These are phyloP conservation scores for Gymnopilus junonius DNA, from an alignment of 768 basidiomycete genomes.

Conservation along the genomic window DNA sequence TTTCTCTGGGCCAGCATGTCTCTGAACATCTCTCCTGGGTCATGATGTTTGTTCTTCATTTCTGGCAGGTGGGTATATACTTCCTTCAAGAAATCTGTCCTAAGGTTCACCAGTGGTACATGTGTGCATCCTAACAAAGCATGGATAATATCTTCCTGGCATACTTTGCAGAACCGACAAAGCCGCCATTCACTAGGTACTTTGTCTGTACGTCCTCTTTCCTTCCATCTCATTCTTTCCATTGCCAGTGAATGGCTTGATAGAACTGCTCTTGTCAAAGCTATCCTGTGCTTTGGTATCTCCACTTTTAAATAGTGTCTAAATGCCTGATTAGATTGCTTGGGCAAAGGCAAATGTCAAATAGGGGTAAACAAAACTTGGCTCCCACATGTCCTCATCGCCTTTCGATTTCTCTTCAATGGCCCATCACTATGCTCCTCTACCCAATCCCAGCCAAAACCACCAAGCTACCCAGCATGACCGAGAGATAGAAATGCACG, in stretches of 20 bases:
- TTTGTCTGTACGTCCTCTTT: not conserved
- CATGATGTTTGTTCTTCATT: too few relatives aligned
- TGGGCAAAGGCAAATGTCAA: constrained; percentile 7
- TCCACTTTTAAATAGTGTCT: not conserved
- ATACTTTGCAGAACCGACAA: not conserved
- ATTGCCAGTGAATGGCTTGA: not conserved
- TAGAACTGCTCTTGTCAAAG: not conserved
- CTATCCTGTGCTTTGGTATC: not conserved
- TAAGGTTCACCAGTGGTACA: not conserved
- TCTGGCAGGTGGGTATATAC: too few relatives aligned
- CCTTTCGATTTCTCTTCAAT: constrained; percentile 24
- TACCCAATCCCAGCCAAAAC: constrained; percentile 61
- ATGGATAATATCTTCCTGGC: not conserved
- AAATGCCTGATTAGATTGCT: too few relatives aligned
- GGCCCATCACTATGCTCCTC: constrained; percentile 69
- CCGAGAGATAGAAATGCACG: constrained; percentile 69
- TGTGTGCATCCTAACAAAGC: not conserved
- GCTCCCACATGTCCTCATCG: not conserved
- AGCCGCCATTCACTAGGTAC: not conserved
- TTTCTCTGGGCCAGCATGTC: not conserved
- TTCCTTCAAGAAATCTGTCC: too few relatives aligned
- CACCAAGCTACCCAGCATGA: constrained; percentile 46
- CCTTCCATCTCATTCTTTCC: not conserved
- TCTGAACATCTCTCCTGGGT: not conserved
- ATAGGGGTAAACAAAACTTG: not conserved